Evolutionary conservation across 2,329 filamentous ascomycete genomes (phyloP), one percentile per base, ranked within the genome.

Genomic region (Thielaviopsis euricoi): DNA sequence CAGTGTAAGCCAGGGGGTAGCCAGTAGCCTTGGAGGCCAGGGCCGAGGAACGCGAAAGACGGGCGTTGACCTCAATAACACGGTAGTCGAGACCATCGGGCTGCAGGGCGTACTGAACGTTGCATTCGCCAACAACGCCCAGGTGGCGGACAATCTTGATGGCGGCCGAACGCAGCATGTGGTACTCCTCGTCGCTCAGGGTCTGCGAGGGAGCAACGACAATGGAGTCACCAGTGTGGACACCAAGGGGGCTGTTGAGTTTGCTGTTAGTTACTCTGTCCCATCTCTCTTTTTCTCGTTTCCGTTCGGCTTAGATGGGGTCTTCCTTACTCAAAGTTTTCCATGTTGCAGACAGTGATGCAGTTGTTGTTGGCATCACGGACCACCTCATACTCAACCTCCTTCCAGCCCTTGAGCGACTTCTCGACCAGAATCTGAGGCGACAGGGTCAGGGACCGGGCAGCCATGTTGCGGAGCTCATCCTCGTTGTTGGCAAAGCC

Each of bases 371-470:
- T 85, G 57, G 89, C 91, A 71, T 98, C 93, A 66, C 93, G 87
- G 62, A 97, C 93, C 59, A 97, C 93, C 73, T 97, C 93, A 68
- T 97, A 98, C 72, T 98, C 93, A 55, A 96, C 86, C 73, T 98
- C 93, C 74, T 98, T 98, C 93, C 93, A 98, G 71, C 93, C 93
- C 78, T 96, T 97, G 65, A 98, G 82, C 56, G 89, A 95, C 75
- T 97, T 97, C 77, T 98, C 93, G 60, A 98, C 90, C 69, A 98
- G 74, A 66, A 98, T 96, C 72, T 98, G 93, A 54, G 93, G 91
- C 2, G 91, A 91, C 40, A 97, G 81, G 51, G 90, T 95, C 60
- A 98, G 79, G 52, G 91, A 97, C 63, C 89, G 84, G 62, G 93
- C 90, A 63, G 90, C 86, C 79, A 98, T 80, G 72, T 97, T 89